A percentile compares a stretch with the other conserved stretches of the same genome.
phyloP scores from a whole-genome alignment of 176 grass and related monocot species.

The Musa beccarii region DNA sequence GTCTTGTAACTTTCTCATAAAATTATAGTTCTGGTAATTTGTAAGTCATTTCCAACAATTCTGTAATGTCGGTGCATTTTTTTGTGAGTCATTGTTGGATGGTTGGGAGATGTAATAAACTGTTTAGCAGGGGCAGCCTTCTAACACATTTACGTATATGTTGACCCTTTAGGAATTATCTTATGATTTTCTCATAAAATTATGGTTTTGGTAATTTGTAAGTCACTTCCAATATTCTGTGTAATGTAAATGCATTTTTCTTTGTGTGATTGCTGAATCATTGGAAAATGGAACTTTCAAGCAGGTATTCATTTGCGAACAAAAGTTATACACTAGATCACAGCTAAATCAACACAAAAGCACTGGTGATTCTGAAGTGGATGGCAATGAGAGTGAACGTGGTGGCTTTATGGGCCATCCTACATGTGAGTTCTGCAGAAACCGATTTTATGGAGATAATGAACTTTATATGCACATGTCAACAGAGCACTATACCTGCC shows the following conservation, averaged over 20 bases:
- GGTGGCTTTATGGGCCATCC: constrained; percentile 85
- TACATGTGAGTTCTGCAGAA: constrained; percentile 69
- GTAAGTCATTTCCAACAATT: not conserved
- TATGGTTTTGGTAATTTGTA: not conserved
- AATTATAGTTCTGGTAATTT: not conserved
- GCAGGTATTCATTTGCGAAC: constrained; percentile 96
- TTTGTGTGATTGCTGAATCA: not conserved
- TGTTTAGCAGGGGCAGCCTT: too few species aligned
- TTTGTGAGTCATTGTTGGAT: too few species aligned
- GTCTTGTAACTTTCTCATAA: not conserved
- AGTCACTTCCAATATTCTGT: not conserved
- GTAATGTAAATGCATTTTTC: not conserved
- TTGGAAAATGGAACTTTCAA: not conserved
- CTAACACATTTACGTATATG: too few species aligned
- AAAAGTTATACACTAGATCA: constrained; percentile 75
- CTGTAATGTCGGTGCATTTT: too few species aligned
- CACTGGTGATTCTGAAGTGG: constrained; percentile 83
- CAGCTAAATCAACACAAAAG: constrained; percentile 77
- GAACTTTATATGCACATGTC: constrained; percentile 84
- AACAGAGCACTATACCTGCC: constrained; percentile 76
- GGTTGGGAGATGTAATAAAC: too few species aligned
- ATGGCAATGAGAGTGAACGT: constrained; percentile 89
- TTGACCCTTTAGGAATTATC: too few species aligned
- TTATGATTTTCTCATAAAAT: not conserved
- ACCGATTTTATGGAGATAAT: constrained; percentile 92